Evolutionary conservation across 192 early-diverging fungal genomes (phyloP).

Genomic region (Radiomyces spectabilis): DNA sequence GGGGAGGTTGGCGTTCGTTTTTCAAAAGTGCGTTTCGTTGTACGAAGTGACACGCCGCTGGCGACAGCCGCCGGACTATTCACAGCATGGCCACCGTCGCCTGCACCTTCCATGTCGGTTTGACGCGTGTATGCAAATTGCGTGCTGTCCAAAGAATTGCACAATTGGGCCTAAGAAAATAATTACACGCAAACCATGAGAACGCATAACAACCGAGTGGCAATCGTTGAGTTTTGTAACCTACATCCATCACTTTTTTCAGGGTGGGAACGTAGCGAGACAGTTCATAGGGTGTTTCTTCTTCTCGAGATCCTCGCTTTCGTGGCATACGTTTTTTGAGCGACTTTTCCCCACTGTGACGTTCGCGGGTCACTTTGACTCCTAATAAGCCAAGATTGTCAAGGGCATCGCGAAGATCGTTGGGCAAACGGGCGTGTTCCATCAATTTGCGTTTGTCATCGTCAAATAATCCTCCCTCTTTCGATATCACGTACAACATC

Average conservation of each 20-base stretch:
- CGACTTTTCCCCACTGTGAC: constrained; percentile 41
- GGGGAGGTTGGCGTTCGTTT: too few relatives aligned
- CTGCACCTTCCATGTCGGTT: constrained; percentile 39
- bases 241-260: constrained; percentile 49
- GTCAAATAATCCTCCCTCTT: constrained; percentile 68
- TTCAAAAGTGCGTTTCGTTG: constrained; percentile 18
- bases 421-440: constrained; percentile 56
- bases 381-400: constrained; percentile 66
- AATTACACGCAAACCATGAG: background rate
- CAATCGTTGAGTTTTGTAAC: background rate
- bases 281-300: constrained; percentile 59
- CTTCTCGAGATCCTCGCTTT: constrained; percentile 37
- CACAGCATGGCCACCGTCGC: constrained; percentile 7
- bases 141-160: constrained; percentile 38
- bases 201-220: background rate
- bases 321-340: constrained; percentile 35
- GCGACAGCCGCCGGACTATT: constrained; percentile 24
- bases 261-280: constrained; percentile 68
- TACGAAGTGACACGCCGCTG: constrained; percentile 31
- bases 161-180: constrained; percentile 36
- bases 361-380: constrained; percentile 43
- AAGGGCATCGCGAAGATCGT: constrained; percentile 69
- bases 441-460: constrained; percentile 67
- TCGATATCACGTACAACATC: constrained; percentile 72
- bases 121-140: constrained; percentile 59